These are phyloP conservation scores for Cruciata laevipes DNA, from an alignment of 257 asterid species.

Conservation along the genomic window DNA sequence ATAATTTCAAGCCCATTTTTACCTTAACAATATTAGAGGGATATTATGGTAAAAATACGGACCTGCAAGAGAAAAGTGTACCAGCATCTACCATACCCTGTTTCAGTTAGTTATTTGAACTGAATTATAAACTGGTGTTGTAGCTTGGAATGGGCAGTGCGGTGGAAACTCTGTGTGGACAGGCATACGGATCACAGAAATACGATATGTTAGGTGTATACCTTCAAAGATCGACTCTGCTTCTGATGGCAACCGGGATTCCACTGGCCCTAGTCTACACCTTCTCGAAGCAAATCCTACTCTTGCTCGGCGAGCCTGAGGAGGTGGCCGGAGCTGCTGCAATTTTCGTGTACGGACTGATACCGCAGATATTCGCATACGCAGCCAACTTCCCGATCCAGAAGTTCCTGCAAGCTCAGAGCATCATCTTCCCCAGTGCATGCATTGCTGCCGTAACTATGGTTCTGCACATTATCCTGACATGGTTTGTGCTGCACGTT, in stretches of 20 bases:
- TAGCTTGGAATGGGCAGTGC: slow-evolving; percentile 28
- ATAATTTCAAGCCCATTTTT: too few species aligned
- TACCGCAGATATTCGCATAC: slow-evolving; percentile 25
- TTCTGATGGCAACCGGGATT: slow-evolving; percentile 15
- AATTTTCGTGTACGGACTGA: slow-evolving; percentile 16
- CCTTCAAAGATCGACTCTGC: slow-evolving; percentile 20
- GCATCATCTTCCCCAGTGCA: slow-evolving; percentile 19
- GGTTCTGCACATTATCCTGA: slow-evolving; percentile 1
- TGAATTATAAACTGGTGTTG: background rate
- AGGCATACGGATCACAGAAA: slow-evolving; percentile 23
- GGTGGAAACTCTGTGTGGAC: slow-evolving; percentile 23
- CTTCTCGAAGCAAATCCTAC: slow-evolving; percentile 13
- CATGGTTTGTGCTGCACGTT: slow-evolving; percentile 18
- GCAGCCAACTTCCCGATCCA: slow-evolving; percentile 22
- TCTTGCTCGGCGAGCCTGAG: slow-evolving; percentile 15
- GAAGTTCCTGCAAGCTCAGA: slow-evolving; percentile 23
- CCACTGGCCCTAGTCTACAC: slow-evolving; percentile 11
- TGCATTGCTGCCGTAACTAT: slow-evolving; percentile 11
- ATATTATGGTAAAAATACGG: too few species aligned
- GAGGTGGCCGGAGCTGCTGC: slow-evolving; percentile 15
- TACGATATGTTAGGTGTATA: slow-evolving; percentile 19
- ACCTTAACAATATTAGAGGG: too few species aligned
- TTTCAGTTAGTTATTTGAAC: too few species aligned
- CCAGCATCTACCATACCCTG: too few species aligned
- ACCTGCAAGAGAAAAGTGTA: too few species aligned